Evolutionary conservation across 306 rosid genomes (phyloP), one percentile per base, ranked within the genome.

Genomic region (Dalbergia oliveri): DNA sequence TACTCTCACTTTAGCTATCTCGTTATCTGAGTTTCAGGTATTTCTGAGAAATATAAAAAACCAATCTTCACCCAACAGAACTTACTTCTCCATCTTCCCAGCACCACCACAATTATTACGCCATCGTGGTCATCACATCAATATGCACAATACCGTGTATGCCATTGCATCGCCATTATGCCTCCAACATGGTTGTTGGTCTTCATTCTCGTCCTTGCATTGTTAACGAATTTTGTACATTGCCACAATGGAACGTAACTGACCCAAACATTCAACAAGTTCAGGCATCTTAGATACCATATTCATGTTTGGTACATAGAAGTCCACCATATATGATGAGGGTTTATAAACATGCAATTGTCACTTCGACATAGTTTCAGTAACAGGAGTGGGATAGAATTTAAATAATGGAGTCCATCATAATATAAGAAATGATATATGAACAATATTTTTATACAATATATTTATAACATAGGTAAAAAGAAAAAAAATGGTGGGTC

Each of bases 101-200:
- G 3, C 5, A 26, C 62, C 62, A 9, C 62, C 62, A 56, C 31
- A 56, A 18, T 56, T 7, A 18, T 56, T 7, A 19, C 12, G 18
- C 12, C 62, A 56, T 56, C 33, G 62, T 56, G 62, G 62, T 21
- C 18, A 56, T 56, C 62, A 56, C 60, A 56, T 56, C 23, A 53
- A 15, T 53, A 1, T 53, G 59, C 19, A n/a, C 19, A 19, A 53
- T n/a, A 15, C 59, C 57, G 57, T 51, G 8, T 53, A 53, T 53
- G 1, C 59, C 21, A 1, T 53, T 53, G 21, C 59, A 53, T 53
- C 23, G 9, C 59, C 59, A 53, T 47, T 47, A 11, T 47, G 13
- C 10, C 58, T 51, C 10, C 9, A 51, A 8, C 18, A n/a, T 51
- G 58, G 58, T 14, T 21, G 21, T 51, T n/a, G 21, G 23, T 53